Evolutionary conservation across 257 asterid species (phyloP).

Genomic region (Solanum bukasovii): DNA sequence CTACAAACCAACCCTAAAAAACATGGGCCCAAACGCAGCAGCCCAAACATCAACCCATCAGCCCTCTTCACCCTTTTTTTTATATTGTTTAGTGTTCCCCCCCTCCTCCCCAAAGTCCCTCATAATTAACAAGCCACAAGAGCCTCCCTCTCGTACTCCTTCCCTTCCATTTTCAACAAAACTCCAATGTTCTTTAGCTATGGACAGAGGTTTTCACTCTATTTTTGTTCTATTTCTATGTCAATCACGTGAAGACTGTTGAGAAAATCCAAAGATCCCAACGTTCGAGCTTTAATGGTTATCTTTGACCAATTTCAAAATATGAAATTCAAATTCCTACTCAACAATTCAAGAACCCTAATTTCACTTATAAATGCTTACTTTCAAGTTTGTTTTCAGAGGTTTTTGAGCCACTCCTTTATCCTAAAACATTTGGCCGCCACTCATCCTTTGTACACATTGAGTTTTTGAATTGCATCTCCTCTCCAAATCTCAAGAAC

Average conservation of each 20-base stretch:
- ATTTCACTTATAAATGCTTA: neutral
- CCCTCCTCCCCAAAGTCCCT: too few species aligned
- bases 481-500: neutral
- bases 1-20: neutral
- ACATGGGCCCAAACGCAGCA: neutral
- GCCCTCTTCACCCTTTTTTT: neutral
- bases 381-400: neutral
- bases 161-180: neutral
- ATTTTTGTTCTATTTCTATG: too few species aligned
- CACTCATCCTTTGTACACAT: neutral
- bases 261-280: too few species aligned
- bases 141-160: neutral
- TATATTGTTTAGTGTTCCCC: neutral
- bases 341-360: neutral
- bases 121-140: neutral
- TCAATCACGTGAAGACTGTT: too few species aligned
- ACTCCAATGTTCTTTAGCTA: neutral
- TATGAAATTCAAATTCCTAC: neutral
- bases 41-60: neutral
- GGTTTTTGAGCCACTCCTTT: neutral
- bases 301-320: neutral
- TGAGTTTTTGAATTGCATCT: neutral
- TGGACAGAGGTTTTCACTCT: neutral
- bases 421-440: neutral
- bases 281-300: neutral